Evolutionary conservation across 257 asterid genomes (phyloP), one percentile per base, ranked within the genome.

Genomic region (Dorcoceras hygrometricum): DNA sequence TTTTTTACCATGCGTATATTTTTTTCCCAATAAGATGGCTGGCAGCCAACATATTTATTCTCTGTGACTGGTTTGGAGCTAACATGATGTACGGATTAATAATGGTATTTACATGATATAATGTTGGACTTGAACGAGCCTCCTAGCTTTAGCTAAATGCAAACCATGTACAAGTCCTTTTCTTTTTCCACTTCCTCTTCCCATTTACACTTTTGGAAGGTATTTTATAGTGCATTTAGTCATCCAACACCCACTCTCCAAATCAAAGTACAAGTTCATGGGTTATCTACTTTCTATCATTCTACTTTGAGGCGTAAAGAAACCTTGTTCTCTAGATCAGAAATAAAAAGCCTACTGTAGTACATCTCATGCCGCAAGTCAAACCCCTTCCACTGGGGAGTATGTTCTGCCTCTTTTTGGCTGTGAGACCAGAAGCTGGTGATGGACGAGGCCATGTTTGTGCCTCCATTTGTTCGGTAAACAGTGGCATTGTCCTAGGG

Each of bases 391-490:
- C 90, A 62, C 81, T 81, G 0, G 95, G 0, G 95, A 73, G 74
- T 69, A 85, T 16, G 85, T 76, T 39, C 88, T 74, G 65, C 89
- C 88, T 26, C 79, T 78, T 69, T 80, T 83, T 48, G 59, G 70
- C 75, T 84, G 86, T n/a, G 79, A 20, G 48, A 58, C 79, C 87
- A 11, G 76, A 68, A 57, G 73, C 87, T 27, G 83, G 87, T 27
- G 80, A n/a, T 20, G 83, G 96, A 68, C 73, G 86, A 63, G 86
- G 28, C 34, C 60, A 26, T 22, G 89, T 73, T 51, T 81, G 93
- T 8, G 80, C 79, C 3, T 6, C 19, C 51, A 39, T 5, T 10
- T 81, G 89, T 31, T 92, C 87, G 11, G 79, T 68, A 83, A 86
- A 87, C 28, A 85, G 79, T 72, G 80, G 75, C 43, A 70, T 59